Conservation (phyloP, 2,329 filamentous ascomycete genomes). For the Colletotrichum sublineola region DNA sequence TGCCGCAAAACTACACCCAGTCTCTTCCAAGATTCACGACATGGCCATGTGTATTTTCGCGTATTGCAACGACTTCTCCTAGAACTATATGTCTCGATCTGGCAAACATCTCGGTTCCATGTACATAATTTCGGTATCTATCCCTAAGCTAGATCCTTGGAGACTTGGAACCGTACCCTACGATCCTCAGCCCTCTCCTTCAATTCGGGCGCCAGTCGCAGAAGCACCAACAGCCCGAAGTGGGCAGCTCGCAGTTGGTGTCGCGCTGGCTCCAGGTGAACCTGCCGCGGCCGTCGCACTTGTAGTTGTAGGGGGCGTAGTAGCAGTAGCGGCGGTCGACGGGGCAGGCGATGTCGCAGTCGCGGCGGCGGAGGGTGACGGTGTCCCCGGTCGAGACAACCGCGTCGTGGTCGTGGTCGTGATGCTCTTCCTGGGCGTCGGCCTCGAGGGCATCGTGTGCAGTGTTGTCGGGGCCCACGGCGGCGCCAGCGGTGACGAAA, state of each 20-base stretch:
- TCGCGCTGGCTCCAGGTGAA: constrained; percentile 1
- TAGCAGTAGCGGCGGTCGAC: neutral
- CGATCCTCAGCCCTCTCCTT: neutral
- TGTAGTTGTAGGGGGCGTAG: constrained; percentile 13
- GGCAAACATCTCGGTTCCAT: too few relatives aligned
- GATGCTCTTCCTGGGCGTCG: neutral
- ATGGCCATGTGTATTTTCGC: neutral
- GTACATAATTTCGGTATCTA: neutral
- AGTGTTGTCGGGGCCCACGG: neutral
- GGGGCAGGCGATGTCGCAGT: constrained; percentile 16
- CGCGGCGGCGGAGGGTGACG: neutral
- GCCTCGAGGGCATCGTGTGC: neutral
- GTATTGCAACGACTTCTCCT: neutral
- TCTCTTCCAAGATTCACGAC: neutral
- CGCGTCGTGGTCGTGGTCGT: neutral
- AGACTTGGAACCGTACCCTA: too few relatives aligned
- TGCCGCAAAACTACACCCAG: too few relatives aligned
- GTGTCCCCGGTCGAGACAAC: neutral
- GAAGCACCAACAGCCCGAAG: constrained; percentile 19
- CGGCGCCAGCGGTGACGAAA: neutral
- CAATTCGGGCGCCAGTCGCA: constrained; percentile 26
- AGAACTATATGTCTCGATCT: neutral
- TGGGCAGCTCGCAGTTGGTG: constrained; percentile 17
- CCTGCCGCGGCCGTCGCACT: constrained; percentile 7
- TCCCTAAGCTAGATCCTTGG: neutral